phyloP scores from a whole-genome alignment of 2,329 filamentous ascomycete genomes.

The Ophiostoma sp. region DNA sequence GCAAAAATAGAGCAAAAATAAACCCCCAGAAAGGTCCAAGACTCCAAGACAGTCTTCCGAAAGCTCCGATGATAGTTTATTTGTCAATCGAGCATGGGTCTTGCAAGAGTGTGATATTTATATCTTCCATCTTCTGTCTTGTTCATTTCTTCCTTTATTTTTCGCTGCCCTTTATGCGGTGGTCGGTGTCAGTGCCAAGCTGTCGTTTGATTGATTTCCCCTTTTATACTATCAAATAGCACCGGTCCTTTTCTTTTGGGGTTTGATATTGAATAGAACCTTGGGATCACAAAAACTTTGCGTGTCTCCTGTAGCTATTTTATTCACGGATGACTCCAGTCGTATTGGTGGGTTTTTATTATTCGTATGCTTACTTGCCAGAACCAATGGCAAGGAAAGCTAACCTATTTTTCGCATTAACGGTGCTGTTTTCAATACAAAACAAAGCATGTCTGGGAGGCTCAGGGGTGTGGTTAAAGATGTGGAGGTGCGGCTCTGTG shows the following conservation, averaged over 20 bases:
- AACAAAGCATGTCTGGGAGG: constrained; percentile 25
- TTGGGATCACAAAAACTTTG: too few species aligned
- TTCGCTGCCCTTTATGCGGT: not conserved
- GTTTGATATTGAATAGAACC: too few species aligned
- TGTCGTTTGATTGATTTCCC: not conserved
- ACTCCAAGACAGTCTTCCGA: not conserved
- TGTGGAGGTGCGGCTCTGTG: constrained; percentile 22
- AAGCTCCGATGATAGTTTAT: not conserved
- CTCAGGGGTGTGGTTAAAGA: not conserved
- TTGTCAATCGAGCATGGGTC: constrained; percentile 1
- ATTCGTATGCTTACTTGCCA: not conserved
- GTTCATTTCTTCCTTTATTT: not conserved
- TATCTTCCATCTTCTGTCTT: not conserved
- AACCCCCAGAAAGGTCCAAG: not conserved
- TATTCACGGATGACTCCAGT: too few species aligned
- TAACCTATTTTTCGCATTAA: constrained; percentile 20
- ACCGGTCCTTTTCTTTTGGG: not conserved
- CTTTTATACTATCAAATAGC: not conserved
- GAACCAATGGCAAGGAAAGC: not conserved
- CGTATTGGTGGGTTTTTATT: not conserved
- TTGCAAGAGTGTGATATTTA: not conserved
- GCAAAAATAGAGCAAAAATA: not conserved
- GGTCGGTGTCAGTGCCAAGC: not conserved
- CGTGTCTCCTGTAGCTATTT: too few species aligned
- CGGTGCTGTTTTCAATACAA: constrained; percentile 23